Base-by-base conservation (phyloP, 768 basidiomycete species). In the Rhizopogon rudus region DNA sequence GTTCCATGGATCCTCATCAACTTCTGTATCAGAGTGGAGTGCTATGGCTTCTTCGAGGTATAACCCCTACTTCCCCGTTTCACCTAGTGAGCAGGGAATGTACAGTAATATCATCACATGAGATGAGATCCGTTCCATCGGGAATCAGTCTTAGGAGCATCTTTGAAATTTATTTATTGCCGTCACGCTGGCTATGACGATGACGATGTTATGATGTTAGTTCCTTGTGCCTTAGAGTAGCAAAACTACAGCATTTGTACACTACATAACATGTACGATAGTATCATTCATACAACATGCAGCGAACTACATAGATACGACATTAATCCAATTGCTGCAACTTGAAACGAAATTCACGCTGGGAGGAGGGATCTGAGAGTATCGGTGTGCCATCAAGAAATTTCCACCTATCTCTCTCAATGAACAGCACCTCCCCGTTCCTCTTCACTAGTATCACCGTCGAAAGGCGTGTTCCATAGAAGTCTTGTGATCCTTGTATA, bases 371-470 rank as follows among this genome's bases (percentile, higher is more conserved):
- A 63, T 74, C 75, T 59, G 72, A 69, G 42, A 69, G 72, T 39
- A 63, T 62, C 6, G 74, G 71, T 56, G 63, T 65, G 20, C 75
- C 82, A 29, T 78, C 71, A 41, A 59, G 69, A 52, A 81, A 62
- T 51, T 63, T 66, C 86, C 86, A 91, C 28, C 82, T 73, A 63
- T 92, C 89, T 44, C 87, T 73, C 67, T 93, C 91, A 44, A 87
- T 73, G 62, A 90, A 91, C 16, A 81, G 54, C 8, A 80, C 88
- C 43, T 77, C 68, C 28, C 88, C 85, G 51, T 76, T 75, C 57
- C 77, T 79, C 54, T 75, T 75, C 17, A 93, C 73, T 54, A 93
- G 77, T 49, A 93, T 64, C 40, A 89, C 81, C 3, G 87, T 91
- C 42, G 90, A 81, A 51, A 88, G 67, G 14, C 90, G 84, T 35